Evolutionary conservation across 2,329 filamentous ascomycete genomes (phyloP), one percentile per base, ranked within the genome.

Genomic region (Drechslerella coelobrocha): DNA sequence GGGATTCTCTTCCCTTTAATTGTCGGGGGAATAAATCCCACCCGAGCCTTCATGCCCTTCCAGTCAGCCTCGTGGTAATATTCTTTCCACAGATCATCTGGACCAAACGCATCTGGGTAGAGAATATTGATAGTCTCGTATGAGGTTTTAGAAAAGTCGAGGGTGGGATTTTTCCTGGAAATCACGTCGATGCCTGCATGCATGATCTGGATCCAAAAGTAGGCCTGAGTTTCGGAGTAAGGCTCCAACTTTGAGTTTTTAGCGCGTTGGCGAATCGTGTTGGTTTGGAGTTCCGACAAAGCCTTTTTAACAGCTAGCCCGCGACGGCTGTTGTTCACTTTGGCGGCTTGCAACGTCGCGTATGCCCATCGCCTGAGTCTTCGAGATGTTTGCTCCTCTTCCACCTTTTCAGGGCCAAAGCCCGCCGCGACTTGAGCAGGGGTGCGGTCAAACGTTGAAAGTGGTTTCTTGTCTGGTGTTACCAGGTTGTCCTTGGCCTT

Each of bases 331-430:
- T 69, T 71, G 6, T 73, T 73, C 9, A 37, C 21, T 14, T 74
- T 66, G 26, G 61, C 74, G 43, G 73, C 76, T 56, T 78, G 75
- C 0, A 79, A 72, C 0, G 78, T 76, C 0, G 73, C 74, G 1
- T 79, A 77, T 0, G 78, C 78, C 50, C 78, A 79, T 0, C 76
- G 51, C 0, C 76, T 74, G 0, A 78, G 66, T 6, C 76, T 51
- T 1, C 31, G 57, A 21, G 66, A 50, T 1, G 24, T 53, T 41
- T 48, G 54, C 21, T 63, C 57, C 23, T 63, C 59, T 26, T 3
- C 57, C 19, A 53, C 37, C 17, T 17, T 53, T 43, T 60, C 50
- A 7, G 23, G 37, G 45, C 63, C 53, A 12, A 53, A 45, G 7
- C 31, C 31, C 2, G 27, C 12, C 10, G 14, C 10, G 5, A 19